Percentiles rank a stretch among this genome's conserved stretches.
These are phyloP conservation scores for Nyctanthes arbortristis DNA, from an alignment of 257 asterid species.

Conservation along the genomic window DNA sequence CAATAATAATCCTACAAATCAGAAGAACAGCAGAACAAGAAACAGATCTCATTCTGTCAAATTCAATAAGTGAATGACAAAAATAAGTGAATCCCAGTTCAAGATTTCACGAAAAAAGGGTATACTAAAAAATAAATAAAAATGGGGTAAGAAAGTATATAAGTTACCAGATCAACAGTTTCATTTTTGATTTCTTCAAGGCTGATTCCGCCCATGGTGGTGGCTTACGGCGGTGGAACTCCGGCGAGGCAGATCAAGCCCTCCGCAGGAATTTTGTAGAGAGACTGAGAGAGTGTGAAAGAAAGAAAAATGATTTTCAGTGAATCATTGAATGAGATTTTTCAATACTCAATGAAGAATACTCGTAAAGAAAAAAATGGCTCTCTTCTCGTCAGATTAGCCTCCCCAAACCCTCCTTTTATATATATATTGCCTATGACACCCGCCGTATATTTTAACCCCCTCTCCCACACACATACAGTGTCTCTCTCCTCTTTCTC, in stretches of 20 bases:
- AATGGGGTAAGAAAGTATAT: background rate
- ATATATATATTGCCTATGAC: slow-evolving; percentile 24
- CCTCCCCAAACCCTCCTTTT: slow-evolving; percentile 27
- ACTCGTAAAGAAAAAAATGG: background rate
- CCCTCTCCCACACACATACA: slow-evolving; percentile 1
- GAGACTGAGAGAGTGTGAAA: background rate
- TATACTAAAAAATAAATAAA: background rate
- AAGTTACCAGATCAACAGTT: slow-evolving; percentile 55
- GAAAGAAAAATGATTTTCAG: background rate
- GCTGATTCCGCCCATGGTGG: slow-evolving; percentile 43
- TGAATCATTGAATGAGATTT: slow-evolving; percentile 20
- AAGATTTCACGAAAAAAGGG: background rate
- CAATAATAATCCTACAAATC: background rate
- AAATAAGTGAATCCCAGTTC: background rate
- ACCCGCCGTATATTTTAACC: background rate
- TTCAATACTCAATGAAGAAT: slow-evolving; percentile 17
- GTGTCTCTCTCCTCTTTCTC: background rate
- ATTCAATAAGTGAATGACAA: background rate
- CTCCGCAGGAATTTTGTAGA: background rate
- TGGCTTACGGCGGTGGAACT: slow-evolving; percentile 14
- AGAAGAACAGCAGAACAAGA: background rate
- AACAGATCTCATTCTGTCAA: background rate
- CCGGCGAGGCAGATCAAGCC: background rate
- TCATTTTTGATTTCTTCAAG: slow-evolving; percentile 69
- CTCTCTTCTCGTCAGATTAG: background rate